Evolutionary conservation across 2,329 filamentous ascomycete species (phyloP).

Genomic region (Fusarium dimerum): DNA sequence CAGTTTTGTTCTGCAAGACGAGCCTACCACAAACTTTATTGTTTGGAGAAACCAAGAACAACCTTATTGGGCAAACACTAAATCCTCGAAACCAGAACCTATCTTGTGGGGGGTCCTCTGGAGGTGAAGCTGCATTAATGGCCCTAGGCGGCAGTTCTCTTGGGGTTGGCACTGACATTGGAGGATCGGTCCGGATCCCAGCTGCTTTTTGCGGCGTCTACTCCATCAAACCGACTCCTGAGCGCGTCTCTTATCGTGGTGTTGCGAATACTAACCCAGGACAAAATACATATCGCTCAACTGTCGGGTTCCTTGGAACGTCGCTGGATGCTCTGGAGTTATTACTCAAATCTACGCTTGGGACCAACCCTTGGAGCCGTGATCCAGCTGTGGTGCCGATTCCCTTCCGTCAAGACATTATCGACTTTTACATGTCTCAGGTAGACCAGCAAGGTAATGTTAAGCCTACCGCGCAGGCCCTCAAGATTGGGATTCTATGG

Average conservation of each 20-base stretch:
- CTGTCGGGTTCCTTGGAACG: constrained; percentile 63
- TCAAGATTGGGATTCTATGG: constrained; percentile 57
- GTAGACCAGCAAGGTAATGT: constrained; percentile 2
- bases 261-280: constrained; percentile 42
- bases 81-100: constrained; percentile 37
- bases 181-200: constrained; percentile 35
- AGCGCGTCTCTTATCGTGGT: constrained; percentile 18
- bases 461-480: constrained; percentile 25
- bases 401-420: constrained; percentile 59
- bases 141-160: constrained; percentile 34
- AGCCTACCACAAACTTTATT: constrained; percentile 25
- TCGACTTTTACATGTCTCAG: constrained; percentile 40
- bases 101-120: constrained; percentile 38
- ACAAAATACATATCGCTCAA: constrained; percentile 62
- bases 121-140: constrained; percentile 38
- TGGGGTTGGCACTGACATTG: constrained; percentile 40
- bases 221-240: constrained; percentile 20
- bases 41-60: constrained; percentile 34
- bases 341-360: constrained; percentile 56
- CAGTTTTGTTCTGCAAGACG: constrained; percentile 27
- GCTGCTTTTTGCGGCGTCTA: constrained; percentile 29
- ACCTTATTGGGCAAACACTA: constrained; percentile 35
- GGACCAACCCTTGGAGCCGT: constrained; percentile 62
- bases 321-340: constrained; percentile 56
- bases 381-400: constrained; percentile 67